Conservation (phyloP, 2,329 filamentous ascomycete genomes). For the Blastomyces parvus region DNA sequence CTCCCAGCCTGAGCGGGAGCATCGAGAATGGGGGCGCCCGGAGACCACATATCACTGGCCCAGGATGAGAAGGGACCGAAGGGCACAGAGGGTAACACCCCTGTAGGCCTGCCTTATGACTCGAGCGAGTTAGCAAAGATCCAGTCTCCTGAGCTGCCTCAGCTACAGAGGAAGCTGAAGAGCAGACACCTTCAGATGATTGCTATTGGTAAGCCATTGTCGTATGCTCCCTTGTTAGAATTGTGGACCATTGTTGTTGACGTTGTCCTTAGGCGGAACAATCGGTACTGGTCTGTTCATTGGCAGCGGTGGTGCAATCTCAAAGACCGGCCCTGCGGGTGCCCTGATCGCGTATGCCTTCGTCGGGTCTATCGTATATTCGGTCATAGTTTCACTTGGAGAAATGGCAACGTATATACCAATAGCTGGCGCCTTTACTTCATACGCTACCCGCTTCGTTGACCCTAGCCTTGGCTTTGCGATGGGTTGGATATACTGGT, state of each 20-base stretch:
- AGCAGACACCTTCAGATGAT: conserved; percentile 95
- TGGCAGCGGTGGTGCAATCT: conserved; percentile 54
- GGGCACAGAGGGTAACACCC: too few relatives aligned
- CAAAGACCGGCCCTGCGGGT: conserved; percentile 55
- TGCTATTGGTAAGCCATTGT: conserved; percentile 54
- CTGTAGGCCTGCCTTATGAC: neutral
- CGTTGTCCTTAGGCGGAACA: conserved; percentile 42
- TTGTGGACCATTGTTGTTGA: neutral
- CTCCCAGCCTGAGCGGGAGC: neutral
- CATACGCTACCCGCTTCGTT: conserved; percentile 66
- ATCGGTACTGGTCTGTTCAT: conserved; percentile 67
- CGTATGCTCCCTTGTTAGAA: too few relatives aligned
- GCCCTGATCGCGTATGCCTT: conserved; percentile 60
- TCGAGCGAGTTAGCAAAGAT: conserved; percentile 30
- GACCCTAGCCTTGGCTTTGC: conserved; percentile 64
- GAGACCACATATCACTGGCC: neutral
- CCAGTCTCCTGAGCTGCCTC: conserved; percentile 48
- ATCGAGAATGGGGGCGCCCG: neutral
- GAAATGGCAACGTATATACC: conserved; percentile 73
- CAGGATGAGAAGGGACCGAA: neutral
- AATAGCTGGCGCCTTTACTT: conserved; percentile 64
- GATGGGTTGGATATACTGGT: conserved; percentile 80
- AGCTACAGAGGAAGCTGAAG: conserved; percentile 68
- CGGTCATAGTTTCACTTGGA: conserved; percentile 57
- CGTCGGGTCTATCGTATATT: conserved; percentile 63